phyloP scores from a whole-genome alignment of 805 yeast genomes.

The Blastobotrys muscicola region DNA sequence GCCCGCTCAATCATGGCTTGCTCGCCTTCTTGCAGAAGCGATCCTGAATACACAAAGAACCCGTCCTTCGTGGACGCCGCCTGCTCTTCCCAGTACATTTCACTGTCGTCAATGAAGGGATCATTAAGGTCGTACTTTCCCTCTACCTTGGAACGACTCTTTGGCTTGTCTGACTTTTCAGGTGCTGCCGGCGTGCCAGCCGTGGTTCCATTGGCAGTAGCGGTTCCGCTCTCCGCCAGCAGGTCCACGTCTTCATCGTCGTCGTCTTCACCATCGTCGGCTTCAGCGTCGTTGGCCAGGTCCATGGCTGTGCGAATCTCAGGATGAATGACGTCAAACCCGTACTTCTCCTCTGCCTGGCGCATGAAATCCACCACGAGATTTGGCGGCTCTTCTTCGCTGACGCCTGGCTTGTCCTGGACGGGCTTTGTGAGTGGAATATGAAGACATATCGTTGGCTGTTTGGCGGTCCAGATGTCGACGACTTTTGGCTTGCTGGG shows the following conservation, averaged over 20 bases:
- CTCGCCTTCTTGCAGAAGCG: constrained; percentile 39
- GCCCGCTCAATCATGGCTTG: constrained; percentile 38
- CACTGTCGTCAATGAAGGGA: constrained; percentile 95
- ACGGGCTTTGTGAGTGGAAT: too few relatives aligned
- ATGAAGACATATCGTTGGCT: too few relatives aligned
- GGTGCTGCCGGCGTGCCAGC: constrained; percentile 2
- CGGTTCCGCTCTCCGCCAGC: constrained; percentile 2
- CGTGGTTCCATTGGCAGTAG: constrained; percentile 1
- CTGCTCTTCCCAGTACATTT: constrained; percentile 85
- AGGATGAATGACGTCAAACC: constrained; percentile 65
- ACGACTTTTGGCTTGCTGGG: too few relatives aligned
- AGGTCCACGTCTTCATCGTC: constrained; percentile 20
- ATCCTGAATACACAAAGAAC: constrained; percentile 91
- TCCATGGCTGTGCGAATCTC: constrained; percentile 44
- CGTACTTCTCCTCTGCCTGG: constrained; percentile 76
- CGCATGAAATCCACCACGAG: constrained; percentile 50
- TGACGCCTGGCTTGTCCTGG: too few relatives aligned
- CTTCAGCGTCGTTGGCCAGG: constrained; percentile 38
- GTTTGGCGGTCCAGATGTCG: too few relatives aligned
- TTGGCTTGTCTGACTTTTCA: constrained; percentile 29
- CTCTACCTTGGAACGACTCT: constrained; percentile 57
- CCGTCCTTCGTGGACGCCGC: constrained; percentile 91
- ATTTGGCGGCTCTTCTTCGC: too few relatives aligned
- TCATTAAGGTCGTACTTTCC: constrained; percentile 90
- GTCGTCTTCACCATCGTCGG: constrained; percentile 29